Base-by-base conservation (phyloP, 192 early-diverging fungal genomes). In the Lunasporangiospora selenospora region DNA sequence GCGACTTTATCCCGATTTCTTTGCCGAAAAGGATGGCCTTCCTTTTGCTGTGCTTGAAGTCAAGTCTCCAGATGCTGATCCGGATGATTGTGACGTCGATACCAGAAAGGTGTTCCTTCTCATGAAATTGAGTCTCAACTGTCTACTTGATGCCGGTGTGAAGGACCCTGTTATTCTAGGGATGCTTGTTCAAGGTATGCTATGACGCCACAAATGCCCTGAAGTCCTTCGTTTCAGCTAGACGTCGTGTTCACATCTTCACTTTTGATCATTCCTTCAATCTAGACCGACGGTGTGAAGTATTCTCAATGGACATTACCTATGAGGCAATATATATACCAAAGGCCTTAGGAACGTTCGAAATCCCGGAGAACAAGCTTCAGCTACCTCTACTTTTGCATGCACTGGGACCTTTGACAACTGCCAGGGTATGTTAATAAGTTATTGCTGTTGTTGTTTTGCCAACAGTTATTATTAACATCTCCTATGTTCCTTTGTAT, bases 321-420 rank as follows among this genome's bases (percentile, higher is more conserved):
- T 54, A 54, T 30, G 53, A 54, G 53, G 38, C 53, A 41, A 39
- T 41, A 2, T 54, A 39, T 29, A 39, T 54, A 54, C 53, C 53
- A 8, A 54, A 41, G 53, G 38, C 26, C 24, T 16, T 24, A 29
- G 38, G 53, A 54, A 54, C 21, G 11, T 54, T 54, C 38, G 53
- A 37, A 41, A 15, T 54, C 18, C 53, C 53, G 4, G 53, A 54
- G 53, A 54, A 41, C 38, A 54, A 27, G 53, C 38, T 54, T 26
- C 53, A 54, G 53, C 30, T 54, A 9, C 53, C 53, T 27, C 41
- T 41, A 54, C 38, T 54, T 9, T 27, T 54, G 53, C 38, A 54
- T 41, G 53, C 53, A 41, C 38, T 54, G 38, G 53, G 53, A 30
- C 53, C 53, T 41, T 54, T 54, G 53, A 54, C 53, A 26, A 16